Evolutionary conservation across 108 stramenopile genomes (phyloP).

Genomic region (Nitzschia inconspicua): DNA sequence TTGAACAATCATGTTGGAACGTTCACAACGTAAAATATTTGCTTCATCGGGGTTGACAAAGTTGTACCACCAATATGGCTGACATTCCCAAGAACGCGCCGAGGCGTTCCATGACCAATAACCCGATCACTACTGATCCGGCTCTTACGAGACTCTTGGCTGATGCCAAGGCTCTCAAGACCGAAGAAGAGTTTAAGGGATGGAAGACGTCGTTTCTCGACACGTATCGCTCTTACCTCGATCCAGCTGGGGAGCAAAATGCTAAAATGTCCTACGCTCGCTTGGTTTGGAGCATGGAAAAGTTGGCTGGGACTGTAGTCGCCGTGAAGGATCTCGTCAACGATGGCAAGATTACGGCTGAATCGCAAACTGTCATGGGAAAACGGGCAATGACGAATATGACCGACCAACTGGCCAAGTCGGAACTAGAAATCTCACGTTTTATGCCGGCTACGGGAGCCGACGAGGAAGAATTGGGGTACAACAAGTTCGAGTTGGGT

Average conservation of each 20-base stretch:
- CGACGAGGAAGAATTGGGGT: neutral
- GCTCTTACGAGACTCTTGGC: conserved; percentile 4
- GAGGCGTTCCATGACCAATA: too few relatives aligned
- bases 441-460: conserved; percentile 19
- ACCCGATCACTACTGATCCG: conserved; percentile 10
- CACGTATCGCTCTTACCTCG: neutral
- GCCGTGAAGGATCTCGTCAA: conserved; percentile 6
- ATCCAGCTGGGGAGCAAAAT: conserved; percentile 14
- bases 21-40: too few relatives aligned
- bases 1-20: too few relatives aligned
- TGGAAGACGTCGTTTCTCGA: conserved; percentile 16
- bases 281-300: conserved; percentile 4
- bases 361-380: conserved; percentile 6
- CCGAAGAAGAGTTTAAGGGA: conserved; percentile 8
- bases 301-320: conserved; percentile 3
- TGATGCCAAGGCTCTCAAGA: neutral
- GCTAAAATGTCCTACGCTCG: conserved; percentile 4
- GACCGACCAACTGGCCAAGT: conserved; percentile 17
- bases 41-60: too few relatives aligned
- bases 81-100: too few relatives aligned
- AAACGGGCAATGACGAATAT: conserved; percentile 11
- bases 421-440: conserved; percentile 11
- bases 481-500: neutral
- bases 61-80: too few relatives aligned
- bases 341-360: conserved; percentile 7